A percentile compares a stretch with the other conserved stretches of the same genome.
Conservation (phyloP, 2,329 filamentous ascomycete species). For the Thelonectria olida region DNA sequence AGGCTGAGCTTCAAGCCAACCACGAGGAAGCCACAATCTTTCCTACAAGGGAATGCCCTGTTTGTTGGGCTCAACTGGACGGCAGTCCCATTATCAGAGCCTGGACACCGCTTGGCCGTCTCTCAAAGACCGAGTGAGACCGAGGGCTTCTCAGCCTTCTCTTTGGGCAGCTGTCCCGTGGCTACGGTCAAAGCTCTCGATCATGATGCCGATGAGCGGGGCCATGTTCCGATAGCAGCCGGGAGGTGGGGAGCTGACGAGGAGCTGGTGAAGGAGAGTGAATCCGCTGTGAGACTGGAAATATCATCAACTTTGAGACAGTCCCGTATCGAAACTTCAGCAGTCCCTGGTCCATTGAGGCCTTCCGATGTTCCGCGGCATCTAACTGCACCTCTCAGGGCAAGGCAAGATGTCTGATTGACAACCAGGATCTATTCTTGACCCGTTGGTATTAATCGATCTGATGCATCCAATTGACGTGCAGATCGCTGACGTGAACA, state of each 20-base stretch:
- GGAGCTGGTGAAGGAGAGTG: neutral
- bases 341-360: neutral
- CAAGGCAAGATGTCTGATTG: neutral
- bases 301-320: neutral
- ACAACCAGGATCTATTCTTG: neutral
- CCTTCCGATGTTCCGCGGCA: neutral
- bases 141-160: neutral
- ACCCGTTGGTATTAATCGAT: neutral
- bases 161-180: neutral
- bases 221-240: conserved; percentile 26
- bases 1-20: conserved; percentile 28
- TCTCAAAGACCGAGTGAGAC: neutral
- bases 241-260: neutral
- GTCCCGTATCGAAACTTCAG: neutral
- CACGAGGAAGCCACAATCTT: conserved; percentile 22
- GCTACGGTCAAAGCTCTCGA: conserved; percentile 9
- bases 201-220: conserved; percentile 14
- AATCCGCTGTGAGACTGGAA: neutral
- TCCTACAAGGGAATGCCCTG: conserved; percentile 35
- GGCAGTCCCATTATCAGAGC: conserved; percentile 15
- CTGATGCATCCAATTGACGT: conserved; percentile 32
- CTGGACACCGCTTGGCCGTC: conserved; percentile 13
- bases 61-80: conserved; percentile 27
- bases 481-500: conserved; percentile 30
- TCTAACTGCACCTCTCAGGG: neutral